Conservation (phyloP, 805 yeast genomes). For the Cyberlindnera petersonii region DNA sequence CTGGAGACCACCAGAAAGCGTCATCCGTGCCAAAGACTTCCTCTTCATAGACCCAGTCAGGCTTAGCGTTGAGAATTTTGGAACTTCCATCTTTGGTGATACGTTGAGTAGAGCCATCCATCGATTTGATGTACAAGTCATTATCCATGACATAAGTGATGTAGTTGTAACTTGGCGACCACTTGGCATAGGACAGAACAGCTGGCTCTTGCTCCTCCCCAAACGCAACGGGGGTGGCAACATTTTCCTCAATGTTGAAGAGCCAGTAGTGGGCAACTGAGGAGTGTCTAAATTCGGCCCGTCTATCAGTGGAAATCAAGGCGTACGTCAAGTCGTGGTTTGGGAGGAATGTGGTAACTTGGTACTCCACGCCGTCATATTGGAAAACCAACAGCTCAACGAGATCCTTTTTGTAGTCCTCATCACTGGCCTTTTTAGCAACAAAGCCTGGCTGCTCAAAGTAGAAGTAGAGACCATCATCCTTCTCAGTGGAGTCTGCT, state of each 20-base stretch:
- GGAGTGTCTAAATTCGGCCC: conserved; percentile 54
- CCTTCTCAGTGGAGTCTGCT: conserved; percentile 4
- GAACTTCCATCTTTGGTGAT: conserved; percentile 65
- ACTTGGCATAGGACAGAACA: conserved; percentile 46
- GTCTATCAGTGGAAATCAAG: conserved; percentile 51
- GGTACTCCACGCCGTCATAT: conserved; percentile 9
- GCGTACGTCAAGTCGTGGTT: conserved; percentile 25
- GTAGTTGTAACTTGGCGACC: conserved; percentile 70
- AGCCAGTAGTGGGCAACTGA: conserved; percentile 40
- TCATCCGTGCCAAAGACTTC: conserved; percentile 70
- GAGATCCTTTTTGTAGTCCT: conserved; percentile 9
- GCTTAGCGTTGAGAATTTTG: conserved; percentile 71
- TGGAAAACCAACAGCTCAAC: conserved; percentile 6
- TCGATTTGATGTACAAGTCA: conserved; percentile 54
- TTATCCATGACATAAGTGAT: conserved; percentile 64
- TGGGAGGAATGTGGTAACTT: conserved; percentile 18
- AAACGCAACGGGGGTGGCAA: conserved; percentile 29
- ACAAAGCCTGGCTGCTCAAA: conserved; percentile 8
- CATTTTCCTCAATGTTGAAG: conserved; percentile 28
- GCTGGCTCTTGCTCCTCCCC: conserved; percentile 24
- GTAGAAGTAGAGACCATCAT: conserved; percentile 25
- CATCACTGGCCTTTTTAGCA: conserved; percentile 19
- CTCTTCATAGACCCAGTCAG: conserved; percentile 95
- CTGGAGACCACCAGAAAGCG: conserved; percentile 86
- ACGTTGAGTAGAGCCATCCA: conserved; percentile 31